A percentile compares a stretch with the other conserved stretches of the same genome.
phyloP scores from a whole-genome alignment of 805 yeast species.

The Sugiyamaella mastotermitis region DNA sequence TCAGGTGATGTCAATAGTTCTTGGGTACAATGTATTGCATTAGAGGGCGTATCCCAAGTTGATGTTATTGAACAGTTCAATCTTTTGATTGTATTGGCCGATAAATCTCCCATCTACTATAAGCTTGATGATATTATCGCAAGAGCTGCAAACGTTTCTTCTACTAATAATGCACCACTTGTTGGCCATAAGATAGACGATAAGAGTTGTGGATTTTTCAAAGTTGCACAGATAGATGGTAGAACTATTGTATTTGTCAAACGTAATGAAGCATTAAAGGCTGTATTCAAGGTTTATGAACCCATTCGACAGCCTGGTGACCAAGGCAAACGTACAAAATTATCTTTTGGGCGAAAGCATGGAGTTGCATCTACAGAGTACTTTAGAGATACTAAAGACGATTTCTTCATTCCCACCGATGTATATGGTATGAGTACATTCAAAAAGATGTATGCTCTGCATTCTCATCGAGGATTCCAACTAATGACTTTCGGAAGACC shows the following conservation, averaged over 20 bases:
- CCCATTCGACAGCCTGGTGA: conserved; percentile 37
- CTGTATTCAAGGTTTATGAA: conserved; percentile 58
- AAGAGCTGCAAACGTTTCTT: conserved; percentile 13
- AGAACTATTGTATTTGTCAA: conserved; percentile 52
- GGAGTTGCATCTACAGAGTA: conserved; percentile 31
- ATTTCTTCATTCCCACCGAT: conserved; percentile 49
- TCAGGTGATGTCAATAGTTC: conserved; percentile 22
- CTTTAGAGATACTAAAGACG: conserved; percentile 37
- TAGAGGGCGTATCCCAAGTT: conserved; percentile 50
- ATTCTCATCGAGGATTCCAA: conserved; percentile 62
- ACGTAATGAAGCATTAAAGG: conserved; percentile 43
- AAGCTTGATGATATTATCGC: conserved; percentile 53
- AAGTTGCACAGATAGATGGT: conserved; percentile 63
- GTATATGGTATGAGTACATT: conserved; percentile 57
- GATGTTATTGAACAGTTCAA: conserved; percentile 53
- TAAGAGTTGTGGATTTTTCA: conserved; percentile 51
- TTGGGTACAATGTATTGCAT: conserved; percentile 57
- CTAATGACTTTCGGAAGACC: conserved; percentile 55
- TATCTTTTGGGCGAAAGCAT: conserved; percentile 19
- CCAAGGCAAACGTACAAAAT: conserved; percentile 21
- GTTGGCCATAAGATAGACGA: conserved; percentile 43
- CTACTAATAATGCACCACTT: conserved; percentile 7
- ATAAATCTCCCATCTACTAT: conserved; percentile 53
- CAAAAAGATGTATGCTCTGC: conserved; percentile 60
- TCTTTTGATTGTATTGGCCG: conserved; percentile 53